Percentiles rank a stretch among this genome's conserved stretches.
These are phyloP conservation scores for Arabidopsis arenosa DNA, from an alignment of 345 rosid genomes.

Conservation along the genomic window DNA sequence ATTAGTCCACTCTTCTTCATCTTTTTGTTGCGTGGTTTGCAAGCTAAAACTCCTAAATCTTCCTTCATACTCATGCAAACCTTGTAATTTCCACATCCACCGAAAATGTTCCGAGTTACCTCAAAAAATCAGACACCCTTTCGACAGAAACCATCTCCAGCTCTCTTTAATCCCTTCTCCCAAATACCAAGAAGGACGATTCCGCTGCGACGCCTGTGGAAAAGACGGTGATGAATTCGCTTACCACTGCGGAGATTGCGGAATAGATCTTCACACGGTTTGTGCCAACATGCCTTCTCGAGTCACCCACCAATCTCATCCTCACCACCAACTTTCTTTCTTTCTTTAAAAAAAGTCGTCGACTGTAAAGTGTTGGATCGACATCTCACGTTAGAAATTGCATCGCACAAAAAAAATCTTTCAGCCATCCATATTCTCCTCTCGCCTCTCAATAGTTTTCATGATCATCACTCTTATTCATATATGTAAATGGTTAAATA, in stretches of 20 bases:
- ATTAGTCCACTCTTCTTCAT: conserved; percentile 21
- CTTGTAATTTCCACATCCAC: conserved; percentile 51
- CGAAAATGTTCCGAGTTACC: conserved; percentile 50
- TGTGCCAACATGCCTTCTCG: conserved; percentile 54
- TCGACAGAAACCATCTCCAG: conserved; percentile 44
- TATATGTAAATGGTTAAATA: no score
- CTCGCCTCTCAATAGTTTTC: no score
- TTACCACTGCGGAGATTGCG: conserved; percentile 51
- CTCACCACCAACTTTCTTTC: conserved; percentile 44
- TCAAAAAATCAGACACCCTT: conserved; percentile 53
- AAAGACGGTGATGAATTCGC: conserved; percentile 54
- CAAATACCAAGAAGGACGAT: conserved; percentile 44
- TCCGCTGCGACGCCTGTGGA: conserved; percentile 49
- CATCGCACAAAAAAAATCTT: no score
- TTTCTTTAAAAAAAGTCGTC: conserved; percentile 38
- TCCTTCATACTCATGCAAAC: conserved; percentile 46
- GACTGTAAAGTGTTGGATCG: no score
- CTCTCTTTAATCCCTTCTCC: conserved; percentile 48
- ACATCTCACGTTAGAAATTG: no score
- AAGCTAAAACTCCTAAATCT: conserved; percentile 41
- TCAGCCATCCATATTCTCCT: no score
- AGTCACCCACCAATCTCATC: conserved; percentile 47
- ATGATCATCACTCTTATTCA: no score
- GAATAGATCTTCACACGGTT: conserved; percentile 52
- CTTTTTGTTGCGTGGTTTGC: conserved; percentile 48